These are phyloP conservation scores for Verticillium tricorpus DNA, from an alignment of 2,329 filamentous ascomycete species.

Conservation along the genomic window DNA sequence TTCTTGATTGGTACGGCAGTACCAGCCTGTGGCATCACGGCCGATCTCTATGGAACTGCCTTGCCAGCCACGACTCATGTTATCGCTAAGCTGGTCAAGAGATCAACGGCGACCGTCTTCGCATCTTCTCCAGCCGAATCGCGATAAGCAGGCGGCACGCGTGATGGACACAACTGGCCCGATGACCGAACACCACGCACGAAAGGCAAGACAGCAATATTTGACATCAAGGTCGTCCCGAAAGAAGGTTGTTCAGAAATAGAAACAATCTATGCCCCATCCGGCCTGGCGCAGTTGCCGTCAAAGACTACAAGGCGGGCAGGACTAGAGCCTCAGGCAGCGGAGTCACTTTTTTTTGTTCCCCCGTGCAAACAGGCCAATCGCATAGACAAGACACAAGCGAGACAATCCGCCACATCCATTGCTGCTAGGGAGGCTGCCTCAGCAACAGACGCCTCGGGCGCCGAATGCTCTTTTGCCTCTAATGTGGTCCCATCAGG, in stretches of 20 bases:
- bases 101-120: neutral
- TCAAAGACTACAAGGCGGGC: no score
- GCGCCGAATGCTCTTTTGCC: no score
- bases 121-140: neutral
- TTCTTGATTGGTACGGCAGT: neutral
- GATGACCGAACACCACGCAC: neutral
- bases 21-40: neutral
- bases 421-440: no score
- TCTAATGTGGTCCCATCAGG: no score
- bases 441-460: no score
- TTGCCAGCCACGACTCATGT: neutral
- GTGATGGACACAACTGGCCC: neutral
- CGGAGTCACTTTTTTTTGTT: no score
- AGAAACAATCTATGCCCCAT: constrained; percentile 16
- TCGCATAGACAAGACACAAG: no score
- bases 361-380: no score
- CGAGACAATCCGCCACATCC: no score
- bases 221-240: neutral
- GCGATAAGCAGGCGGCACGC: neutral
- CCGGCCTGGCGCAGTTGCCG: neutral
- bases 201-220: neutral
- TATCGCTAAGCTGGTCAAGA: neutral
- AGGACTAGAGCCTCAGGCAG: no score
- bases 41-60: neutral
- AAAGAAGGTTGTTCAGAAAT: constrained; percentile 17